A percentile compares a stretch with the other conserved stretches of the same genome.
These are phyloP conservation scores for Tylopilus intermedius DNA, from an alignment of 768 basidiomycete genomes.

Conservation along the genomic window DNA sequence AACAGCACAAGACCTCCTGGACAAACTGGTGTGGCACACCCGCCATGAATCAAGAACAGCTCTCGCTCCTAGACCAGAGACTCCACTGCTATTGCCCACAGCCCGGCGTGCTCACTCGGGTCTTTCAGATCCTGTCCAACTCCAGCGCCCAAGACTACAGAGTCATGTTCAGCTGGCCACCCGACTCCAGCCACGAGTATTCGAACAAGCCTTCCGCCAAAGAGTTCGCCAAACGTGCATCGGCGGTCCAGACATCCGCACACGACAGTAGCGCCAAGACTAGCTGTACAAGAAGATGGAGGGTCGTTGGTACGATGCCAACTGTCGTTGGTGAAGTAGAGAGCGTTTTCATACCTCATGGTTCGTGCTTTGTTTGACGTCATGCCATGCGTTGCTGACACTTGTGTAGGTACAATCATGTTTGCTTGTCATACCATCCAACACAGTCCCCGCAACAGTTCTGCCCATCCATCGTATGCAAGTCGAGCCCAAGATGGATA, in stretches of 20 bases:
- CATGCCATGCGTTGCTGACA: conserved; percentile 30
- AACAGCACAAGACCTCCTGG: conserved; percentile 69
- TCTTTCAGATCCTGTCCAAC: conserved; percentile 78
- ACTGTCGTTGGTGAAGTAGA: conserved; percentile 64
- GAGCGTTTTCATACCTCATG: conserved; percentile 88
- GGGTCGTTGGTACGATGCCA: conserved; percentile 62
- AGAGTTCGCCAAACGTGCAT: conserved; percentile 56
- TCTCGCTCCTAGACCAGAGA: conserved; percentile 53
- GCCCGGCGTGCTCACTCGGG: conserved; percentile 48
- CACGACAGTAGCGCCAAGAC: conserved; percentile 72
- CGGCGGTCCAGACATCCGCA: conserved; percentile 52
- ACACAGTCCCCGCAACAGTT: conserved; percentile 19
- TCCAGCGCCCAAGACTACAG: conserved; percentile 42
- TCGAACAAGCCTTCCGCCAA: conserved; percentile 39
- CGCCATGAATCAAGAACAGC: conserved; percentile 50
- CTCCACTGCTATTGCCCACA: conserved; percentile 54
- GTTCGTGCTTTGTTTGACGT: conserved; percentile 44
- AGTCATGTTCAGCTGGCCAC: conserved; percentile 73
- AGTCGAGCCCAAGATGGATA: conserved; percentile 26
- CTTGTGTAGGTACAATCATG: conserved; percentile 32
- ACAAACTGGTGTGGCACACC: conserved; percentile 88
- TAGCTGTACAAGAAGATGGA: conserved; percentile 80
- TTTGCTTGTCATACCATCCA: conserved; percentile 38
- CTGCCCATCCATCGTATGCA: conserved; percentile 24
- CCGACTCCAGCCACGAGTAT: conserved; percentile 43